Evolutionary conservation across 257 asterid species (phyloP), one percentile per base, ranked within the genome.

Genomic region (Haberlea rhodopensis): DNA sequence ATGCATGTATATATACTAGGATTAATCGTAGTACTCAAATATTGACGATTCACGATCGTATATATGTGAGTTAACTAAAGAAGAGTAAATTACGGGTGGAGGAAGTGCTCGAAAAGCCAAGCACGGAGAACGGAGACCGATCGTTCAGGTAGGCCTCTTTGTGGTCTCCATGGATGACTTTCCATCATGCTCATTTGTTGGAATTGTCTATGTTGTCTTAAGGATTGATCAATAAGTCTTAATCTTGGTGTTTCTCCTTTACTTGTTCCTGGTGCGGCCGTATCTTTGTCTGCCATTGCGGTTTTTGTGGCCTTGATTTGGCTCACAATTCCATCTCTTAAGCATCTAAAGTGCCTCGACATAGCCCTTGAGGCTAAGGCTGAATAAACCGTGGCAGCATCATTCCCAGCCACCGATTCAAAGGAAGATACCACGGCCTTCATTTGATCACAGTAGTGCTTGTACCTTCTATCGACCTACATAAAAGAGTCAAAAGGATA

Each of bases 81-180:
- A 66, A 65, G 19, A 48, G 26, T 22, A 31, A 66, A 8, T 79
- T 82, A 90, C 97, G 98, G 98, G 79, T 91, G 95, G 9, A 91
- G 88, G 65, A 91, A 91, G 85, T 91, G 98, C 53, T 91, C 98
- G 75, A 91, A 91, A 49, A 91, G 95, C 98, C 98, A 91, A 4
- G 96, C 96, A 0, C 98, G 83, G 25, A 82, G 87, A 31, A 82
- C 75, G 20, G 95, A 85, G 1, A 91, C 96, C 1, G 98, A 79
- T 72, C 95, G 62, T 21, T 91, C 96, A 1, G 98, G 98, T 1
- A 91, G 66, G 27, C 96, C 98, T 0, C 96, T 83, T 54, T 88
- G 95, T 0, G 98, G 96, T 66, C 96, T 71, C 98, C 98, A 91
- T 18, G 98, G 96, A 71, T 88, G 95, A 45, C 51, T 72, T 43